Evolutionary conservation across 306 rosid species (phyloP), one percentile per base, ranked within the genome.

Genomic region (Glycine latifolia): DNA sequence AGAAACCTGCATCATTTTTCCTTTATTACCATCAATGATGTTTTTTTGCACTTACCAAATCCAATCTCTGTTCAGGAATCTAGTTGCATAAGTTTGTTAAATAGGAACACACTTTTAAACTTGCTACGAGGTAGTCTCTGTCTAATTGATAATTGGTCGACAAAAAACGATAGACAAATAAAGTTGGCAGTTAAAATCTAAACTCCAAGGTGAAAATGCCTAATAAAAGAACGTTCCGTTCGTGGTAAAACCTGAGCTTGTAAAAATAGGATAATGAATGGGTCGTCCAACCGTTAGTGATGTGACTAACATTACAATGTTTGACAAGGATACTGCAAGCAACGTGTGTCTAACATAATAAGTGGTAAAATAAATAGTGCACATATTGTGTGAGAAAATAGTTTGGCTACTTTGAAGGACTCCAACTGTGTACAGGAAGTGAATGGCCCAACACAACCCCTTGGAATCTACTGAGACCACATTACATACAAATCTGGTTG

Each of bases 391-490:
- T 33, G 66, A 54, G 6, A 67, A 58, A 85, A 50, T 69, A 79
- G 41, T 66, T 53, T 70, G 10, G 68, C 50, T 33, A 66, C 50
- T 53, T 47, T 31, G 83, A 43, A 37, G 48, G 54, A 56, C 67
- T 69, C 10, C 41, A 77, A 26, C 56, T 73, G 71, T 65, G 65
- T 54, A 84, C 41, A 71, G 35, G 54, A 81, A 72, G 80, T 49
- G 55, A 31, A 69, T 67, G 61, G 31, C 1, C 31, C 31, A 26
- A 9, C 41, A 67, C 50, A 78, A 43, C 73, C 43, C 61, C 82
- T 8, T 58, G 31, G 46, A 72, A 87, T 83, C 81, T 73, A 67
- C 48, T 35, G 75, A 83, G 76, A 56, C 56, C 69, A 11, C 43
- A 52, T 65, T 67, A 53, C 75, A 67, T 67, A 53, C 75, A 67